Evolutionary conservation across 257 asterid genomes (phyloP).

Genomic region (Parsonsia alboflavescens): DNA sequence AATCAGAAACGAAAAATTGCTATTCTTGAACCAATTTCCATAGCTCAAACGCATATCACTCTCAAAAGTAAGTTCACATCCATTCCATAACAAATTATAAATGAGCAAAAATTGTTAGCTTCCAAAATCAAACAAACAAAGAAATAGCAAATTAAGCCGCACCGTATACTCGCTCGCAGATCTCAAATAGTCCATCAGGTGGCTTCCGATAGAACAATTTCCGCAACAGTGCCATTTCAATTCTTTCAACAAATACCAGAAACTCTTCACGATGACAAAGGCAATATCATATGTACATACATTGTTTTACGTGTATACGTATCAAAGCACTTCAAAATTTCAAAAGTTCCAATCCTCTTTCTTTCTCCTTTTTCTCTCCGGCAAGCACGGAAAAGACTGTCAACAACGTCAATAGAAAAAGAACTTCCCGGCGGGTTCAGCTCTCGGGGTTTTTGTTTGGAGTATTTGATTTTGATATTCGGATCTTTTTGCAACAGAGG

Average conservation of each 20-base stretch:
- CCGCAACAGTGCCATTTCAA: slow-evolving; percentile 43
- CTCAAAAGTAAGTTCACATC: neutral
- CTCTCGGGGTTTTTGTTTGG: neutral
- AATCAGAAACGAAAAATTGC: neutral
- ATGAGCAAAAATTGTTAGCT: neutral
- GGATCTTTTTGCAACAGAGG: neutral
- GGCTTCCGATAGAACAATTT: slow-evolving; percentile 86
- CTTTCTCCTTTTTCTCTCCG: too few relatives aligned
- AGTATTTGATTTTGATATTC: neutral
- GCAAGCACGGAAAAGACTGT: neutral
- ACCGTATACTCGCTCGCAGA: slow-evolving; percentile 90
- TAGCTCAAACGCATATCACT: neutral
- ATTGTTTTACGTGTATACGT: neutral
- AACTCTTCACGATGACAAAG: neutral
- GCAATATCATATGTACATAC: neutral
- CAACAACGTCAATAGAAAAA: neutral
- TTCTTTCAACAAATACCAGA: neutral
- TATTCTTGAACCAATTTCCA: neutral
- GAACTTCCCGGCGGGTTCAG: neutral
- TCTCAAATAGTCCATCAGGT: slow-evolving; percentile 88
- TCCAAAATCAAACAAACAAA: neutral
- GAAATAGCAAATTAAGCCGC: slow-evolving; percentile 14
- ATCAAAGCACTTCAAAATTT: neutral
- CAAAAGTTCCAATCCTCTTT: neutral
- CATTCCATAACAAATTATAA: neutral